phyloP scores from a whole-genome alignment of 2,329 filamentous ascomycete genomes.

The Pestalotiopsis sp. region DNA sequence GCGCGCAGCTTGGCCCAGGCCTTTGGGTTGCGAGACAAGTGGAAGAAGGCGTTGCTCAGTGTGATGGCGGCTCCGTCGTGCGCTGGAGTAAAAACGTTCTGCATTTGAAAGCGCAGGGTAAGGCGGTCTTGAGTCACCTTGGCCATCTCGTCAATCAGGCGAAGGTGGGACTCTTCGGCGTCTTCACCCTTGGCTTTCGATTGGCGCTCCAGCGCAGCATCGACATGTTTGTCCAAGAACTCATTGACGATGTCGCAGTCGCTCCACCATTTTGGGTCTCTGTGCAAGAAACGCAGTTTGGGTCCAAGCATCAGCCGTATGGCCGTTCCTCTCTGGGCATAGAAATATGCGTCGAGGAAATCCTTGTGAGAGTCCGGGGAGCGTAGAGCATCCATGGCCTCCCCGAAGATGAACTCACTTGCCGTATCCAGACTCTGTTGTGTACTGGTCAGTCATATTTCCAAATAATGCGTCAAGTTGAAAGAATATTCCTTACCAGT shows the following conservation, averaged over 20 bases:
- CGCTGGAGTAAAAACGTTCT: constrained; percentile 28
- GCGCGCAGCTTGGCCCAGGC: constrained; percentile 9
- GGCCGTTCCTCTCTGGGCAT: constrained; percentile 7
- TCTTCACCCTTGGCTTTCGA: background rate
- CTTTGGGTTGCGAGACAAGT: constrained; percentile 5
- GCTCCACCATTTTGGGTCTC: constrained; percentile 57
- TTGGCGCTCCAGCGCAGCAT: constrained; percentile 14
- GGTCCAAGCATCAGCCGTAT: constrained; percentile 5
- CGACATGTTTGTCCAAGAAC: constrained; percentile 18
- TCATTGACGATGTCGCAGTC: background rate
- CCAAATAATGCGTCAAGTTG: background rate
- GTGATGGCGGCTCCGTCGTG: constrained; percentile 28
- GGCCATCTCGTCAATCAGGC: constrained; percentile 24
- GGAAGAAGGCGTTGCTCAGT: constrained; percentile 16
- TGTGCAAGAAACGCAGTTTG: constrained; percentile 49
- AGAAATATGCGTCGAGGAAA: constrained; percentile 10
- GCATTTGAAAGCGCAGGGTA: constrained; percentile 24
- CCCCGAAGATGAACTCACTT: constrained; percentile 14
- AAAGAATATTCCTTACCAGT: constrained; percentile 5
- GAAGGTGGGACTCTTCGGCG: background rate
- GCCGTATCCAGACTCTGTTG: constrained; percentile 9
- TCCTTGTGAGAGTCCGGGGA: constrained; percentile 10
- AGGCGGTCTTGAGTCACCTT: constrained; percentile 22
- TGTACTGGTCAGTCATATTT: background rate
- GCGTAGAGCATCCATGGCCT: constrained; percentile 8